Evolutionary conservation across 2,329 filamentous ascomycete genomes (phyloP).

Genomic region (Penicillium janthinellum): DNA sequence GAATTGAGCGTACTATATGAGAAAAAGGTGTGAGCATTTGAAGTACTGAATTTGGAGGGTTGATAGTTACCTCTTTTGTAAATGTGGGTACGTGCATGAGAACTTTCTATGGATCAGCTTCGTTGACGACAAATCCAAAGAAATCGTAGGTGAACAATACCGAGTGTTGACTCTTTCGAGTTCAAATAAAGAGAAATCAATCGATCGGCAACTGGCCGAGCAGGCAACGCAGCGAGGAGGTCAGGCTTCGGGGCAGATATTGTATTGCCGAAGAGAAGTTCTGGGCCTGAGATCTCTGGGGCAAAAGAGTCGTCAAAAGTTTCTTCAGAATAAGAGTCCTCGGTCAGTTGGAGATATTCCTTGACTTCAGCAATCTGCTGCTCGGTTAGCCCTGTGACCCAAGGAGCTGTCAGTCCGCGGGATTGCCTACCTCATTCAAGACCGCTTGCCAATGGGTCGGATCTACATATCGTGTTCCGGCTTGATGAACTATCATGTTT

Average conservation of each 20-base stretch:
- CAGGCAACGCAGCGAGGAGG: slow-evolving; percentile 29
- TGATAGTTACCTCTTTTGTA: slow-evolving; percentile 19
- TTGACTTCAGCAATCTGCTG: slow-evolving; percentile 27
- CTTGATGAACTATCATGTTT: slow-evolving; percentile 19
- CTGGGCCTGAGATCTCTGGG: slow-evolving; percentile 15
- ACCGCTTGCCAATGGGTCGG: slow-evolving; percentile 28
- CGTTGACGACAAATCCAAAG: not conserved
- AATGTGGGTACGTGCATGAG: slow-evolving; percentile 26
- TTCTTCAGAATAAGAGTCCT: slow-evolving; percentile 13
- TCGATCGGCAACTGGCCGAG: slow-evolving; percentile 24
- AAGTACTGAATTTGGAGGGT: not conserved
- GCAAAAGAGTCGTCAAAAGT: slow-evolving; percentile 13
- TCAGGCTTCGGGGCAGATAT: slow-evolving; percentile 21
- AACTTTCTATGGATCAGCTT: slow-evolving; percentile 11
- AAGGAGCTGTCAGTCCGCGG: not conserved
- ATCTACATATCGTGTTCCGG: slow-evolving; percentile 25
- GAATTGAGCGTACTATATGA: slow-evolving; percentile 18
- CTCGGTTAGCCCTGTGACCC: not conserved
- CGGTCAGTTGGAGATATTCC: slow-evolving; percentile 18
- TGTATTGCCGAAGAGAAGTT: slow-evolving; percentile 21
- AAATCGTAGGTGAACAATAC: slow-evolving; percentile 9
- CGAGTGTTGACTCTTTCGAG: slow-evolving; percentile 24
- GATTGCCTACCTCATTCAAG: slow-evolving; percentile 23
- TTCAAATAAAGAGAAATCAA: slow-evolving; percentile 31
- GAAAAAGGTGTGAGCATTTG: not conserved